Evolutionary conservation across 129 eudicot genomes (phyloP).

Genomic region (Helianthus annuus): HanXRQr2.0-SUNRISE NC_035447.2:1717169-1717668

Average conservation of each 20-base stretch:
- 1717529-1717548: too few species aligned
- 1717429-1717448: constrained; percentile 16
- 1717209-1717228: constrained; percentile 23
- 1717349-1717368: constrained; percentile 20
- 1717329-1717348: constrained; percentile 12
- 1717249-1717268: constrained; percentile 30
- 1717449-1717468: neutral
- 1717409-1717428: constrained; percentile 41
- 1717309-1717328: constrained; percentile 29
- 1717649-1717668: neutral
- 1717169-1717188: constrained; percentile 26
- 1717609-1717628: too few species aligned
- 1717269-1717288: constrained; percentile 14
- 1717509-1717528: too few species aligned
- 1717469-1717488: neutral
- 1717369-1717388: constrained; percentile 47
- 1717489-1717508: too few species aligned
- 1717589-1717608: too few species aligned
- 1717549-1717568: too few species aligned
- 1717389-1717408: constrained; percentile 40
- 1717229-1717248: constrained; percentile 27
- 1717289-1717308: constrained; percentile 37
- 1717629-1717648: too few species aligned
- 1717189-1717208: constrained; percentile 29
- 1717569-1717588: too few species aligned